These are phyloP conservation scores for Cladosporium sp. DNA, from an alignment of 2,329 filamentous ascomycete species.

Conservation along the genomic window DNA sequence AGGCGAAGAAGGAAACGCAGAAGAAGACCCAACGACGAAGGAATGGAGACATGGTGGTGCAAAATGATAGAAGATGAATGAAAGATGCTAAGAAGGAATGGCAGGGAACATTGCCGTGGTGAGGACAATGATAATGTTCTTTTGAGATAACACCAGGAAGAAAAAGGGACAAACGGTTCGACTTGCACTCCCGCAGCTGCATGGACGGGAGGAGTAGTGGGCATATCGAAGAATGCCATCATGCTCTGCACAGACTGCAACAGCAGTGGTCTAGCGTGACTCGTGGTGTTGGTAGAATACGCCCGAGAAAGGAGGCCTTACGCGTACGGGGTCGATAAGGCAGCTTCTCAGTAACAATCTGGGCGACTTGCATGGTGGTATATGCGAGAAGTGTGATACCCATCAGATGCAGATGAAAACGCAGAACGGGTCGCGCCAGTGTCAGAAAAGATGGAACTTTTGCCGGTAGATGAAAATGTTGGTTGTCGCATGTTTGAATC, in stretches of 20 bases:
- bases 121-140: background rate
- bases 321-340: constrained; percentile 1
- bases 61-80: background rate
- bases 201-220: background rate
- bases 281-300: background rate
- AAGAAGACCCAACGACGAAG: constrained; percentile 24
- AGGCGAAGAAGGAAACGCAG: constrained; percentile 20
- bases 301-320: constrained; percentile 10
- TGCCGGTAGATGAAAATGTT: no score
- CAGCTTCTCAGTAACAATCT: no score
- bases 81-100: background rate
- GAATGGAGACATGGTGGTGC: constrained; percentile 23
- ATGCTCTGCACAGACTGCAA: constrained; percentile 11
- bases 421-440: no score
- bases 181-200: background rate
- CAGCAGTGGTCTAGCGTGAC: constrained; percentile 2
- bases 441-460: no score
- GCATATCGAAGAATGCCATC: constrained; percentile 3
- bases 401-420: no score
- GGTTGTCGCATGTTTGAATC: no score
- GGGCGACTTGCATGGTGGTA: no score
- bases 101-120: background rate
- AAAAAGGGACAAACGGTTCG: background rate
- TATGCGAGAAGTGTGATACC: no score
- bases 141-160: background rate